phyloP scores from a whole-genome alignment of 345 rosid genomes.

The Firmiana major region DNA sequence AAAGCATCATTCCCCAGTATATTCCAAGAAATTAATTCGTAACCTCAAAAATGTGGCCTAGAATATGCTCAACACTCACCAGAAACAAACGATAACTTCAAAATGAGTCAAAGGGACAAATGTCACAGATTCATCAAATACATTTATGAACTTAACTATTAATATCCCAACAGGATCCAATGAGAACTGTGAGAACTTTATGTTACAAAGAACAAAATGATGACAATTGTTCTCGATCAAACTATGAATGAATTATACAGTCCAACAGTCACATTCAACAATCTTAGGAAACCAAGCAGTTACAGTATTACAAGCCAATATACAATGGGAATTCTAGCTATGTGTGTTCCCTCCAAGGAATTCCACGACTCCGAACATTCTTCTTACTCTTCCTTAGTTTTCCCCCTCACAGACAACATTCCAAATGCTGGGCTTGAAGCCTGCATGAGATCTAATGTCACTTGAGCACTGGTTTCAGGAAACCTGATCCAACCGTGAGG shows the following conservation, averaged over 20 bases:
- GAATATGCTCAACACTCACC: not conserved
- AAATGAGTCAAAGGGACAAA: not conserved
- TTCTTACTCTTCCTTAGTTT: conserved; percentile 30
- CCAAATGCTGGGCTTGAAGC: conserved; percentile 37
- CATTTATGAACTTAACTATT: not conserved
- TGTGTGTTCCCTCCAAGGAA: conserved; percentile 26
- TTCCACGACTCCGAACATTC: conserved; percentile 38
- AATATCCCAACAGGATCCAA: not conserved
- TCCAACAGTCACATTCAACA: not conserved
- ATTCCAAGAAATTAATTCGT: not conserved
- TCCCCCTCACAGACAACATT: conserved; percentile 23
- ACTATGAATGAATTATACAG: not conserved
- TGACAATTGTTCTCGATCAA: not conserved
- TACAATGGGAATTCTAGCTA: not conserved
- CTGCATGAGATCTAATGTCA: conserved; percentile 53
- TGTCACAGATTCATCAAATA: not conserved
- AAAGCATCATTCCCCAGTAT: not conserved
- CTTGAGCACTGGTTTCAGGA: conserved; percentile 24
- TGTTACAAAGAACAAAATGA: not conserved
- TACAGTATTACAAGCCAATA: not conserved
- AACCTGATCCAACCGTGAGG: conserved; percentile 25
- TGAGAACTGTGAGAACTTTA: no score
- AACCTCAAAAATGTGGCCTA: not conserved
- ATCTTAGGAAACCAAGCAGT: not conserved
- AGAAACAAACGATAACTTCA: not conserved